Conservation (phyloP, 495 filamentous ascomycete species). For the Chlorociboria aeruginascens region DNA sequence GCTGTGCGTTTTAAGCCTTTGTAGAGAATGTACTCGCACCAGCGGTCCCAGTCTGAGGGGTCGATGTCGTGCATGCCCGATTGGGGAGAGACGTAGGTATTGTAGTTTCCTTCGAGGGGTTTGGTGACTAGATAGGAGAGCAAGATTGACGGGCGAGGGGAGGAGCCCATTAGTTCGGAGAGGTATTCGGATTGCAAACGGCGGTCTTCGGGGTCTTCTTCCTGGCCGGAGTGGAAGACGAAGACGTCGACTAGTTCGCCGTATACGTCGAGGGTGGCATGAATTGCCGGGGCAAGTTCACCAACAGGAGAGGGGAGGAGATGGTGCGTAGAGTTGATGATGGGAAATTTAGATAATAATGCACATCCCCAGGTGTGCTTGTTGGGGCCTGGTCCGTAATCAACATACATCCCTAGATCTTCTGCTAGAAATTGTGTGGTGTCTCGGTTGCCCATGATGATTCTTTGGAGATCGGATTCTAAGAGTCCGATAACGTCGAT, state of each 20-base stretch:
- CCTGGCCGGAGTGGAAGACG: conserved; percentile 98
- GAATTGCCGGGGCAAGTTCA: conserved; percentile 91
- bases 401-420: conserved; percentile 95
- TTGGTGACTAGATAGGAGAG: conserved; percentile 88
- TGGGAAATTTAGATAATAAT: conserved; percentile 92
- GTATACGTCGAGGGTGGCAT: conserved; percentile 89
- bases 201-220: conserved; percentile 92
- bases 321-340: conserved; percentile 93
- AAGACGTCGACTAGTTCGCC: conserved; percentile 85
- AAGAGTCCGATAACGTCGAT: conserved; percentile 90
- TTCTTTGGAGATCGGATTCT: conserved; percentile 87
- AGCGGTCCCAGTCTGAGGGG: conserved; percentile 85
- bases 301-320: conserved; percentile 86
- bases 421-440: conserved; percentile 92
- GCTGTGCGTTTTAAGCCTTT: conserved; percentile 78
- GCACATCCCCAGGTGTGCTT: conserved; percentile 98
- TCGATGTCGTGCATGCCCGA: conserved; percentile 97
- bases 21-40: conserved; percentile 98
- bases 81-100: conserved; percentile 78
- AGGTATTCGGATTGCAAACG: conserved; percentile 81
- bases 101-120: conserved; percentile 89
- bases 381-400: conserved; percentile 95
- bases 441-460: conserved; percentile 99
- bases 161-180: conserved; percentile 74
- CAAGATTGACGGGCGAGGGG: conserved; percentile 69